Evolutionary conservation across 495 filamentous ascomycete genomes (phyloP), one percentile per base, ranked within the genome.

Genomic region (Cudoniella acicularis): DNA sequence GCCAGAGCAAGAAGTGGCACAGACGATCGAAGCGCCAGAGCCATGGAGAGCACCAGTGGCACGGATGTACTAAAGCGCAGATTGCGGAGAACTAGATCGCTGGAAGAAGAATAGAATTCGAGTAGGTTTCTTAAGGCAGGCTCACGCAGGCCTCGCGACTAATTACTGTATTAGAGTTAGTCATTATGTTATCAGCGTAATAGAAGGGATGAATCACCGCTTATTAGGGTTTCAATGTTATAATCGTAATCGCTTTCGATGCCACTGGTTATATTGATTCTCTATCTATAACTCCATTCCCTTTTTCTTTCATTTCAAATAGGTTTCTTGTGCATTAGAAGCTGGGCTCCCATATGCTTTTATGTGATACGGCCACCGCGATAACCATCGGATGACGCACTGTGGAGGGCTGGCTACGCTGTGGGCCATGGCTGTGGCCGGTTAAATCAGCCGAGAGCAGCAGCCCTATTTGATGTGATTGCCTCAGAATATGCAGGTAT

Each of bases 31-130:
- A 45, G 48, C 48, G 10, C 48, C 56, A 59, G 40, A 26, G 56
- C 46, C 56, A 52, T 52, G 48, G 48, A 59, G 48, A 42, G 46
- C 56, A 59, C 56, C 56, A 40, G 50, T 57, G 36, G 57, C 56
- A 18, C 25, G 48, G 56, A 58, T 58, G 56, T 54, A 54, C 40
- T 54, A 54, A 54, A 43, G 52, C 40, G 52, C 40, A 54, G 30
- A 36, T 54, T 43, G 59, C 27, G 41, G 36, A 24, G 21, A 18
- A 52, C 21, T 52, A 36, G 8, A 52, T 52, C 9, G 49, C 23
- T 52, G 49, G 4, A 52, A 52, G 49, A 52, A 26, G 49, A 52
- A 27, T 36, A 52, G 49, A 27, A 22, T 42, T 42, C 40, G n/a
- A 42, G 40, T 42, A n/a, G 40, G 40, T 42, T 42, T 42, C n/a